Base-by-base conservation (phyloP, 176 grass and related monocot species). In the Carex littledalei region DNA sequence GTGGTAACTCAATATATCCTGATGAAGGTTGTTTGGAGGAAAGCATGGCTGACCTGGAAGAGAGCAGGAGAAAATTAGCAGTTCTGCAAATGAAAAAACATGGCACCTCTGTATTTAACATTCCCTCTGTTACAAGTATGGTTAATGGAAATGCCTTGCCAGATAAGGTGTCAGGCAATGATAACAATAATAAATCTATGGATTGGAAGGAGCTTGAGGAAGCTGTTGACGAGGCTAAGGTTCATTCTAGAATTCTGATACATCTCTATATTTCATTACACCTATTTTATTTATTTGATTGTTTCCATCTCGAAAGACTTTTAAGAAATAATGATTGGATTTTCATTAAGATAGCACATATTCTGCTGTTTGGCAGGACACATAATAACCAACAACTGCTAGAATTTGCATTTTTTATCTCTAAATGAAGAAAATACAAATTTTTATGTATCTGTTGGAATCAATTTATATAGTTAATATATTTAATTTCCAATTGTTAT, bases 171-270 rank as follows among this genome's bases (percentile, higher is more conserved):
- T 82, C 83, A 88, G 95, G 93, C 43, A 88, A 26, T 83, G 32
- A 81, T 43, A 18, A 39, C 5, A 43, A 63, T 81, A 83, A 83
- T 82, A 82, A 66, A 86, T 89, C 75, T 80, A 90, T 93, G 89
- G 87, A 88, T 85, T 98, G 87, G 86, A 88, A 75, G 85, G 95
- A 98, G 55, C 83, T 98, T 41, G 88, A 94, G 90, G 88, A 92
- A 86, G 86, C 92, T 82, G 93, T 93, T 83, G 95, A 93, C 0
- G 91, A 94, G 78, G 95, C 93, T 86, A 98, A 98, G 95, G 95
- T 98, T 80, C 5, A 72, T 45, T 45, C 24, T 50, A 55, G 24
- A 54, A 31, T 77, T 77, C 45, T 55, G 18, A 53, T 77, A 29
- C 49, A 77, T 77, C 34, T 70, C 15, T 41, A 77, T 77, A 55